Conservation (phyloP, 495 filamentous ascomycete genomes). For the Delitschia confertaspora region DNA sequence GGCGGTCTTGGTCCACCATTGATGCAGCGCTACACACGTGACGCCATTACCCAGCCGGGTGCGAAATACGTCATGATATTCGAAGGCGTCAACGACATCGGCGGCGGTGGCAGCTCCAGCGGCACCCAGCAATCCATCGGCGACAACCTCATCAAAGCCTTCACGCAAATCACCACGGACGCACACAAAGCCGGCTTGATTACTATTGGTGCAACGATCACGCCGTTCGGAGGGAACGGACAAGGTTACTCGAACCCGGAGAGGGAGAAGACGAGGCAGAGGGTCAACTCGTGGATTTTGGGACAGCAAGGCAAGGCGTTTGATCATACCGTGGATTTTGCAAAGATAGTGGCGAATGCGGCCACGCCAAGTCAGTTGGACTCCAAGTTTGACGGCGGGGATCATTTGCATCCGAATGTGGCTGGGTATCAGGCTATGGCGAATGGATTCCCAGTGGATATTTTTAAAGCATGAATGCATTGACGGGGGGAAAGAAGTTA, state of each 20-base stretch:
- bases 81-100: conserved; percentile 67
- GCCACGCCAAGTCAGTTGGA: conserved; percentile 38
- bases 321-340: conserved; percentile 57
- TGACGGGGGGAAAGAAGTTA: too few species aligned
- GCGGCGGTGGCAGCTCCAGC: conserved; percentile 40
- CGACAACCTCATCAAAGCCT: conserved; percentile 47
- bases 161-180: conserved; percentile 46
- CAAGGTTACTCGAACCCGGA: conserved; percentile 46
- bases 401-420: conserved; percentile 62
- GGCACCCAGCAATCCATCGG: conserved; percentile 42
- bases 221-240: conserved; percentile 47
- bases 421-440: conserved; percentile 55
- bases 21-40: conserved; percentile 52
- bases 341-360: conserved; percentile 45
- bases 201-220: conserved; percentile 58
- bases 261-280: conserved; percentile 49
- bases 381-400: conserved; percentile 53
- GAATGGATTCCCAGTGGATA: conserved; percentile 47
- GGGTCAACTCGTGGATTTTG: conserved; percentile 57
- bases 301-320: conserved; percentile 44
- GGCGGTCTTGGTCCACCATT: conserved; percentile 56
- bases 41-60: conserved; percentile 48
- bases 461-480: conserved; percentile 41
- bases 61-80: conserved; percentile 59
- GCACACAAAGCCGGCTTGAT: conserved; percentile 46